These are phyloP conservation scores for Aspergillus phoenicis DNA, from an alignment of 2,329 filamentous ascomycete species.

Conservation along the genomic window DNA sequence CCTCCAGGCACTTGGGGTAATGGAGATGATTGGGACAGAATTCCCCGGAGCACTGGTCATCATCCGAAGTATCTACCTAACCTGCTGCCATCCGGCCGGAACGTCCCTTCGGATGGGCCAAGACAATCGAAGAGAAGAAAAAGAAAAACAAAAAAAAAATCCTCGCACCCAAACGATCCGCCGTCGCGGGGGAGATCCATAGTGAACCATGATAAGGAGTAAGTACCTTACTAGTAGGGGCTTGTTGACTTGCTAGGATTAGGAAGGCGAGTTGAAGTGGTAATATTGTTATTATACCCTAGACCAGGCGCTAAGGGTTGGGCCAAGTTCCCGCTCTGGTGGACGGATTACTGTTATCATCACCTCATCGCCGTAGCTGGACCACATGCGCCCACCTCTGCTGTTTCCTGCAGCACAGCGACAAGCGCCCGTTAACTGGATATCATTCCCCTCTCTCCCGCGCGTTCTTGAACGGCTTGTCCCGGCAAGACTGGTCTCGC, in stretches of 20 bases:
- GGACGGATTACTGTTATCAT: conserved; percentile 15
- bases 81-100: too few species aligned
- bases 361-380: conserved; percentile 5
- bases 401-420: not conserved
- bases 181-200: conserved; percentile 16
- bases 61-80: not conserved
- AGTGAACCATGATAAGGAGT: not conserved
- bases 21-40: not conserved
- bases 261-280: not conserved
- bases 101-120: too few species aligned
- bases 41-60: not conserved
- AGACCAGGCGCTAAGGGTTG: not conserved
- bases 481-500: not conserved
- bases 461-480: not conserved
- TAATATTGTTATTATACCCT: conserved; percentile 6
- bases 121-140: too few species aligned
- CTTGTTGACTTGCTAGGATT: not conserved
- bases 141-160: not conserved
- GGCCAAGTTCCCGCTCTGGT: conserved; percentile 4
- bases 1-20: not conserved
- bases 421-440: not conserved
- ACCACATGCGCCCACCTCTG: not conserved
- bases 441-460: not conserved
- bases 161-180: conserved; percentile 14
- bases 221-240: not conserved